Percentiles rank a stretch among this genome's conserved stretches.
Conservation (phyloP, 129 eudicot genomes). For the Gnaphalium uliginosum region DNA sequence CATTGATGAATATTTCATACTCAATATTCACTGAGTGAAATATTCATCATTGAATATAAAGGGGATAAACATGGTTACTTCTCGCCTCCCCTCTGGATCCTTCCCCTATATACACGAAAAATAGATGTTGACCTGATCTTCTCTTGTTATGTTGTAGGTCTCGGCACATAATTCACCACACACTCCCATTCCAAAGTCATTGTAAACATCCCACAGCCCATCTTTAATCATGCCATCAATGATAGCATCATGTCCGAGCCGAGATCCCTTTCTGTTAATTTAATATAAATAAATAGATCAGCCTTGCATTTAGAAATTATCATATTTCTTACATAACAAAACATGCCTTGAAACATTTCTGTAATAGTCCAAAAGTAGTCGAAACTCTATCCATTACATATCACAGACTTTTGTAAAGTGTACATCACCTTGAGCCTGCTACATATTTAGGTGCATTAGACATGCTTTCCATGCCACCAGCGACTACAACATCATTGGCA, state of each 20-base stretch:
- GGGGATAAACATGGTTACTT: too few species aligned
- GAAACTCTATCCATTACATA: not conserved
- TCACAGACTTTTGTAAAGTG: not conserved
- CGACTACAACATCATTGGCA: slow-evolving; percentile 74
- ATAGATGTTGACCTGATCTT: slow-evolving; percentile 55
- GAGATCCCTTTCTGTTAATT: slow-evolving; percentile 62
- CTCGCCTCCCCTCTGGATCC: too few species aligned
- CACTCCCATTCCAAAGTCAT: slow-evolving; percentile 93
- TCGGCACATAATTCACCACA: slow-evolving; percentile 91
- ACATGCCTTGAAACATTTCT: not conserved
- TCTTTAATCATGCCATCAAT: slow-evolving; percentile 96
- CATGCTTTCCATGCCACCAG: slow-evolving; percentile 99
- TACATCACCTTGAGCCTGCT: slow-evolving; percentile 38
- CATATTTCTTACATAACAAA: not conserved
- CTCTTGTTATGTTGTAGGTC: slow-evolving; percentile 54
- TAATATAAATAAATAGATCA: not conserved
- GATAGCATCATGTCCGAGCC: slow-evolving; percentile 82
- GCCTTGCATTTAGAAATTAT: not conserved
- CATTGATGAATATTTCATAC: not conserved
- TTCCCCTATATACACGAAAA: not conserved
- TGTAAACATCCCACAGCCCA: slow-evolving; percentile 98
- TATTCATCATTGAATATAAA: too few species aligned
- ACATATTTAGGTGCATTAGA: slow-evolving; percentile 92
- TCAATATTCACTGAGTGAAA: too few species aligned
- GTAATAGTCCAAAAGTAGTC: not conserved